phyloP scores from a whole-genome alignment of 805 yeast genomes.

The Saturnispora halmiae region DNA sequence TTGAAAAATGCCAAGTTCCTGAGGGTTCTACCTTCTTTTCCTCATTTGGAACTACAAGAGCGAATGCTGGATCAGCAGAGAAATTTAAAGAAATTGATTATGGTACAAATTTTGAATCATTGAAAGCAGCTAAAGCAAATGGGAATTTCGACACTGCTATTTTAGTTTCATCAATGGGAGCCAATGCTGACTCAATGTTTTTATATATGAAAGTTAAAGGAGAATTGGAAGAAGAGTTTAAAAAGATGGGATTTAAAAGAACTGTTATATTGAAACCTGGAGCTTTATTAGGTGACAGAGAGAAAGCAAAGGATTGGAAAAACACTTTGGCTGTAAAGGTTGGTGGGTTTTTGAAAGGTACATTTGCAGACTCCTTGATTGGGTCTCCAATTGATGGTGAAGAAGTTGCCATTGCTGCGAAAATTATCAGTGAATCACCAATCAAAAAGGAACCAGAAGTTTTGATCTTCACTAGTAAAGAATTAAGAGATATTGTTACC shows the following conservation, averaged over 20 bases:
- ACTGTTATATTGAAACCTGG: conserved; percentile 79
- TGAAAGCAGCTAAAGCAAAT: conserved; percentile 61
- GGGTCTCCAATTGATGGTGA: conserved; percentile 50
- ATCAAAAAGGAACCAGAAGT: conserved; percentile 20
- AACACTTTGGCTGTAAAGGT: conserved; percentile 28
- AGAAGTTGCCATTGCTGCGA: conserved; percentile 53
- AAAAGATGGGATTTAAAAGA: conserved; percentile 54
- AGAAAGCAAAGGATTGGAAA: conserved; percentile 30
- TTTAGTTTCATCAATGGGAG: conserved; percentile 59
- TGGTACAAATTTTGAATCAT: conserved; percentile 59
- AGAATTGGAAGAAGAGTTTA: conserved; percentile 58
- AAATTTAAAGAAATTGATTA: conserved; percentile 65
- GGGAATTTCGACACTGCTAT: conserved; percentile 59
- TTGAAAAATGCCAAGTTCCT: conserved; percentile 23
- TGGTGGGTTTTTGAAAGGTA: conserved; percentile 28
- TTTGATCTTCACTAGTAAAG: conserved; percentile 18
- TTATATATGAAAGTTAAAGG: conserved; percentile 67
- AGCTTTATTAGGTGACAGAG: conserved; percentile 54
- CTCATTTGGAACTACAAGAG: conserved; percentile 69
- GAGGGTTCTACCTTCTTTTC: conserved; percentile 43
- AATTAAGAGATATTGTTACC: conserved; percentile 18
- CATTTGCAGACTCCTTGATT: conserved; percentile 25
- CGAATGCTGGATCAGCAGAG: conserved; percentile 62
- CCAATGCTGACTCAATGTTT: conserved; percentile 46
- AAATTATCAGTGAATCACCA: conserved; percentile 14